Base-by-base conservation (phyloP, 225 moss, liverwort and hornwort genomes). In the Thuidium tamariscinum region DNA sequence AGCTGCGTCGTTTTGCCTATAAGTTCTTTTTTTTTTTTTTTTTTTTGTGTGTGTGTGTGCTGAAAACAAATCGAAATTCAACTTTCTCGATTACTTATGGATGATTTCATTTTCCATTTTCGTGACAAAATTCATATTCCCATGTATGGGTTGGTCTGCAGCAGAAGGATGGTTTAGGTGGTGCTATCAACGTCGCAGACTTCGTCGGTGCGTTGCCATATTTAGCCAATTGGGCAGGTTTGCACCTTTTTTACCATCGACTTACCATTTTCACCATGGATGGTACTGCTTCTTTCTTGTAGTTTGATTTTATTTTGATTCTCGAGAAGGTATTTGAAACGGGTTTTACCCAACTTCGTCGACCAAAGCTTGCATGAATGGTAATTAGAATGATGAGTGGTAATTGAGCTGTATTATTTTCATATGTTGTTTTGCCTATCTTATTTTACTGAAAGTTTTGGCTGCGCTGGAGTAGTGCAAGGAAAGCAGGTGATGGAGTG, bases 171-270 rank as follows among this genome's bases (percentile, higher is more conserved):
- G 93, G 90, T 77, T 81, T 93, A 46, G 85, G 87, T 79, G 89
- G 82, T 90, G 88, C 86, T 56, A 77, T 94, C 36, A 92, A 84
- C 70, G 89, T 85, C 54, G 80, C 79, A 48, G 96, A 97, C 81
- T 96, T 96, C 85, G 70, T 95, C 52, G 83, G 90, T 88, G 93
- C 93, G 34, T 88, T 99, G 85, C 95, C 94, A 56, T 77, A 94
- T 69, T 87, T 99, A 88, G 93, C 92, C 52, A 81, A 83, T 79
- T 95, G 96, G 94, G 92, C 93, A 90, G 96, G 97, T 96, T 84
- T 82, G 88, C 83, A 61, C n/a, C 64, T 37, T 83, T 83, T 54
- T 77, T 15, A 79, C 11, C 77, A 77, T 77, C 49, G 17, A 34
- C 67, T 61, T 61, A 52, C 63, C 72, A 63, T 44, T 80, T 79